Evolutionary conservation across 805 yeast species (phyloP).

Genomic region (Starmera amethionina): DNA sequence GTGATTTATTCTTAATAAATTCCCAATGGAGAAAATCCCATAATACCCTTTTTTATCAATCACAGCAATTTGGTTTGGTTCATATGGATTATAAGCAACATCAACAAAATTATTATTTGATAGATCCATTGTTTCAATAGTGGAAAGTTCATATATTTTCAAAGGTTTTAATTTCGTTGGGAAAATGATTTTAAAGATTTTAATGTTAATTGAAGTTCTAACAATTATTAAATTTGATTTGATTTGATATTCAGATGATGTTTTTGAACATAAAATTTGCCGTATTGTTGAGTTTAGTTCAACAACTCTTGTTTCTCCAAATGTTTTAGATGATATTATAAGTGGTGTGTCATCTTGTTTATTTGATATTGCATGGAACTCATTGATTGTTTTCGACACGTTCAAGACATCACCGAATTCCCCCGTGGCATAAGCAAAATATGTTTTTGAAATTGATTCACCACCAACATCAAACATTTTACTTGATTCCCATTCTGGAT

Average conservation of each 20-base stretch:
- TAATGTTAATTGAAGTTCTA: slow-evolving; percentile 26
- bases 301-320: slow-evolving; percentile 2
- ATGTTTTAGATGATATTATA: too few species aligned
- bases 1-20: neutral
- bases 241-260: slow-evolving; percentile 14
- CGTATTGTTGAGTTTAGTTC: slow-evolving; percentile 28
- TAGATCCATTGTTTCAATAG: slow-evolving; percentile 11
- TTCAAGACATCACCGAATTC: too few species aligned
- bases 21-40: slow-evolving; percentile 24
- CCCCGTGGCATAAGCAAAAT: neutral
- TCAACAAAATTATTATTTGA: slow-evolving; percentile 33
- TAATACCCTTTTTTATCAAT: slow-evolving; percentile 48
- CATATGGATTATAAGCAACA: slow-evolving; percentile 34
- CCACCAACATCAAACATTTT: too few species aligned
- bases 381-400: too few species aligned
- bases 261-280: slow-evolving; percentile 26
- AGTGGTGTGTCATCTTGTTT: too few species aligned
- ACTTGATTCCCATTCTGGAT: too few species aligned
- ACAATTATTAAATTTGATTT: slow-evolving; percentile 23
- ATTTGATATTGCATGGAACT: too few species aligned
- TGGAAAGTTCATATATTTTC: slow-evolving; percentile 10
- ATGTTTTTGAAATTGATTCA: neutral
- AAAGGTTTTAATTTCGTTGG: slow-evolving; percentile 8
- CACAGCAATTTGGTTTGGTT: slow-evolving; percentile 26
- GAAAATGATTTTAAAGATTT: slow-evolving; percentile 21